Evolutionary conservation across 305 asterid species (phyloP), one percentile per base, ranked within the genome.

Genomic region (Solanum hybrid): DNA sequence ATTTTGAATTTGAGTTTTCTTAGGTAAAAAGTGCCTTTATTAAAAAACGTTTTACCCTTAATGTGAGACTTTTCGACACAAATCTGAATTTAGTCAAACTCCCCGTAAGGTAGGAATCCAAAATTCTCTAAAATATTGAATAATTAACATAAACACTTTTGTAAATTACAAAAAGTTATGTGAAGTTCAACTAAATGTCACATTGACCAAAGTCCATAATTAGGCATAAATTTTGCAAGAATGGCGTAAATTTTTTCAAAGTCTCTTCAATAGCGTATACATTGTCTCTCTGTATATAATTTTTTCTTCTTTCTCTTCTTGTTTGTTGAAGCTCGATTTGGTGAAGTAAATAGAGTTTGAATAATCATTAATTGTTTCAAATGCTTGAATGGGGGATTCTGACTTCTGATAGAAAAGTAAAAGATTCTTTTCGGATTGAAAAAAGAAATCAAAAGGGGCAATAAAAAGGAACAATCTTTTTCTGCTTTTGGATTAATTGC

Each of bases 351-450:
- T 20, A 84, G 29, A 51, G 75, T 84, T 51, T 84, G 87, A 84
- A 84, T 40, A 46, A 81, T 84, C 31, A 84, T 84, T 51, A 51
- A 51, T 84, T 84, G 20, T 11, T 84, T 20, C 42, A 84, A 84
- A 84, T 84, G 87, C 42, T 84, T 84, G 87, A 84, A 84, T 84
- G 87, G 27, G 87, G 87, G 75, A 51, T 84, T 84, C 73, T 84
- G 75, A 84, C 87, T 84, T 84, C 42, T 84, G 73, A 84, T 10
- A 24, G 34, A 84, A 85, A 56, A 85, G 87, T 32, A 51, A 85
- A 87, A 89, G 91, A 90, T 91, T 92, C 91, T 92, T 90, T 91
- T 91, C 32, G 91, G 88, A 87, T 93, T 92, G 80, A 89, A 92
- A 92, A 88, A 86, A 86, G 72, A 71, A 85, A 87, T 51, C 42